A percentile compares a stretch with the other conserved stretches of the same genome.
Evolutionary conservation across 495 filamentous ascomycete species (phyloP).

Genomic region (Xylaria nigripes): DNA sequence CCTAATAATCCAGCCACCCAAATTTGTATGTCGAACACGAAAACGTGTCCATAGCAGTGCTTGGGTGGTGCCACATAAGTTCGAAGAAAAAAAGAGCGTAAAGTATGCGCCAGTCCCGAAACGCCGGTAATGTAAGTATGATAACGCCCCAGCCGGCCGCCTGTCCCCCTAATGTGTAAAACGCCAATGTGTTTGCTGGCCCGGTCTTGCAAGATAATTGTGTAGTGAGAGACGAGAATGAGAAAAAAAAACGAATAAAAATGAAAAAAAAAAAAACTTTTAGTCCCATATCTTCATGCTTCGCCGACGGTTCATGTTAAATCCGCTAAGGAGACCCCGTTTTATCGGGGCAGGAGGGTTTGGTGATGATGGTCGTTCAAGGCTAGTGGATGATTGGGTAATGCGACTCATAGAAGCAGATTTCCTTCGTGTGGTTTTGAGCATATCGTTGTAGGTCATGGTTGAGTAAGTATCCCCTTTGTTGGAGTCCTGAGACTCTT

Average conservation of each 20-base stretch:
- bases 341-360: slow-evolving; percentile 17
- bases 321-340: slow-evolving; percentile 34
- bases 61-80: background rate
- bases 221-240: background rate
- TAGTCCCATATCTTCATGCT: slow-evolving; percentile 32
- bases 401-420: slow-evolving; percentile 20
- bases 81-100: no score
- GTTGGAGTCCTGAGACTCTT: slow-evolving; percentile 11
- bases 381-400: background rate
- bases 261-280: background rate
- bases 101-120: background rate
- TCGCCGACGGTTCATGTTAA: slow-evolving; percentile 28
- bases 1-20: background rate
- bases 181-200: background rate
- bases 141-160: no score
- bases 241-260: background rate
- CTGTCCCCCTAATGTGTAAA: no score
- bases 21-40: background rate
- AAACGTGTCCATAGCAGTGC: background rate
- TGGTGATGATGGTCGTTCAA: slow-evolving; percentile 17
- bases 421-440: slow-evolving; percentile 30
- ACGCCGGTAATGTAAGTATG: no score
- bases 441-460: slow-evolving; percentile 34
- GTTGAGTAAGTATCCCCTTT: slow-evolving; percentile 18
- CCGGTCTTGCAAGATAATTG: background rate